Evolutionary conservation across 2,329 filamentous ascomycete species (phyloP).

Genomic region (Neonectria punicea): DNA sequence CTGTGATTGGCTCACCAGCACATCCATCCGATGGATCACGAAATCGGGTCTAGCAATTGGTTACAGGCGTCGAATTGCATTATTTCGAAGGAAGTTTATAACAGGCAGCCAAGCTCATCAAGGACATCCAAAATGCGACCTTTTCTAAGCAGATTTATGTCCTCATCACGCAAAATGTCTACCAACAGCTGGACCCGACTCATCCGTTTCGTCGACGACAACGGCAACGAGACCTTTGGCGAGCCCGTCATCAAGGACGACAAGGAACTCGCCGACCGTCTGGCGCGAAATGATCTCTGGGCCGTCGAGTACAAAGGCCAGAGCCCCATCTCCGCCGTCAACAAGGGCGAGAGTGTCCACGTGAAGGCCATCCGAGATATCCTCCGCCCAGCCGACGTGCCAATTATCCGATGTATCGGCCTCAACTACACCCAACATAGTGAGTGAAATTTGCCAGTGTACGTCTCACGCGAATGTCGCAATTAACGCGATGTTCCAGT

Average conservation of each 20-base stretch:
- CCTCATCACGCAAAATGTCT: conserved; percentile 34
- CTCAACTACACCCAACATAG: conserved; percentile 52
- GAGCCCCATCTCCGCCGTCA: conserved; percentile 38
- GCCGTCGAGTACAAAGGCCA: conserved; percentile 46
- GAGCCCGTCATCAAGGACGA: conserved; percentile 44
- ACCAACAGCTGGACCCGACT: conserved; percentile 44
- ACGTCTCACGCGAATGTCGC: accelerated
- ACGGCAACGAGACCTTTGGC: conserved; percentile 47
- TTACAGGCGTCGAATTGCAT: neutral
- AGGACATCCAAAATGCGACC: conserved; percentile 10
- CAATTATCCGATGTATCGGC: conserved; percentile 50
- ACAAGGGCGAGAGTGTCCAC: conserved; percentile 42
- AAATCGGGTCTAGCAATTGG: conserved; percentile 7
- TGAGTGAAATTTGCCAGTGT: conserved; percentile 24
- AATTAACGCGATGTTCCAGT: conserved; percentile 47
- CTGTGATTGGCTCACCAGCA: conserved; percentile 28
- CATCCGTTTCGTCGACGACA: conserved; percentile 50
- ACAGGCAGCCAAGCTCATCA: neutral
- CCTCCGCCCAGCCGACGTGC: conserved; percentile 46
- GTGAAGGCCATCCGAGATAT: conserved; percentile 48
- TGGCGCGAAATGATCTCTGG: conserved; percentile 42
- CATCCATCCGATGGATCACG: neutral
- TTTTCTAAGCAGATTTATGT: conserved; percentile 15
- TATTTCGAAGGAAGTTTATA: conserved; percentile 6
- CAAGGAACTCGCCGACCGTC: conserved; percentile 38